phyloP scores from a whole-genome alignment of 148 eudicot species.

The Rhododendron ovatum region DNA sequence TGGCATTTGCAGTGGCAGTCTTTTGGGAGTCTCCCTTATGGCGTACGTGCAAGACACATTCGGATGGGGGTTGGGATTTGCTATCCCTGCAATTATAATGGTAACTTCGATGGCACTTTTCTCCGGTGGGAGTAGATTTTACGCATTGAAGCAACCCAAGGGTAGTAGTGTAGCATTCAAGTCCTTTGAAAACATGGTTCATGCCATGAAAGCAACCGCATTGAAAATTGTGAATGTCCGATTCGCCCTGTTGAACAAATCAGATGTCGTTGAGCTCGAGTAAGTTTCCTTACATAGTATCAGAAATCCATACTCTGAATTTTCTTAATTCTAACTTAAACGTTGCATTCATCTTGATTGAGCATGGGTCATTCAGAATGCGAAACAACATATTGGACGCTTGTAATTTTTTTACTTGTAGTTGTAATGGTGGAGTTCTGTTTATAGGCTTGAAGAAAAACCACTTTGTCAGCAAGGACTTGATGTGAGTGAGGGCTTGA shows the following conservation, averaged over 20 bases:
- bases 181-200: conserved; percentile 26
- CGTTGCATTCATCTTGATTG: background rate
- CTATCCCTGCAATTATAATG: conserved; percentile 67
- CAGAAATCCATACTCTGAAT: background rate
- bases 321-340: background rate
- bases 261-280: conserved; percentile 53
- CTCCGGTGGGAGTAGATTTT: conserved; percentile 40
- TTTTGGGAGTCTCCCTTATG: conserved; percentile 70
- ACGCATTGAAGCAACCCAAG: conserved; percentile 19
- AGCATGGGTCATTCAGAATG: background rate
- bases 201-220: conserved; percentile 27
- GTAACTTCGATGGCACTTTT: conserved; percentile 48
- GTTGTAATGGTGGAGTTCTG: background rate
- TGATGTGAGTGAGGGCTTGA: conserved; percentile 20
- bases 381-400: background rate
- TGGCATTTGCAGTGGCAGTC: conserved; percentile 80
- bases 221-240: conserved; percentile 31
- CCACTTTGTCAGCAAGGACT: conserved; percentile 30
- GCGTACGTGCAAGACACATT: conserved; percentile 73
- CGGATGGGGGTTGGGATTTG: conserved; percentile 90
- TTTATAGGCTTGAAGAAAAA: conserved; percentile 53
- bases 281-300: conserved; percentile 26
- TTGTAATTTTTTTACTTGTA: background rate
- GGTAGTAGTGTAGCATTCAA: conserved; percentile 4
- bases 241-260: conserved; percentile 16